These are phyloP conservation scores for Euphorbia tirucalli DNA, from an alignment of 345 rosid species.

Conservation along the genomic window DNA sequence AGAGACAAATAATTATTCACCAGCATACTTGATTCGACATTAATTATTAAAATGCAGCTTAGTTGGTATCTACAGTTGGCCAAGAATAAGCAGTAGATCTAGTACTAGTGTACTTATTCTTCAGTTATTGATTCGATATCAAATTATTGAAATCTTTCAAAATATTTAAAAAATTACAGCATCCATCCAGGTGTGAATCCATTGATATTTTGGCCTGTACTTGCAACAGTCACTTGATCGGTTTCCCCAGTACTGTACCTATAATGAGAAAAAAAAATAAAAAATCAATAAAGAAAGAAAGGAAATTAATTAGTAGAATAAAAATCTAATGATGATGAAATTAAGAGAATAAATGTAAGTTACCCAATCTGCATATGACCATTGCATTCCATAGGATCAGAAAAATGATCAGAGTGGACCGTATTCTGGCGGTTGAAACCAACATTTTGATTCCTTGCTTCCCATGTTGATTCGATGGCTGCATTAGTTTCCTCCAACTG, in stretches of 20 bases:
- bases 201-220: slow-evolving; percentile 22
- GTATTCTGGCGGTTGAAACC: slow-evolving; percentile 6
- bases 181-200: slow-evolving; percentile 37
- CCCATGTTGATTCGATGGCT: slow-evolving; percentile 13
- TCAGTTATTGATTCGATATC: not conserved
- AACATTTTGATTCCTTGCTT: slow-evolving; percentile 11
- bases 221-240: slow-evolving; percentile 13
- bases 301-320: not conserved
- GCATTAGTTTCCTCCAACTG: slow-evolving; percentile 26
- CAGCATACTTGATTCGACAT: not conserved
- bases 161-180: slow-evolving; percentile 18
- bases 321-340: not conserved
- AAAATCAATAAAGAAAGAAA: not conserved
- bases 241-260: slow-evolving; percentile 20
- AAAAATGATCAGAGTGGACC: slow-evolving; percentile 6
- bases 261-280: not conserved
- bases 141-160: not conserved
- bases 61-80: not conserved
- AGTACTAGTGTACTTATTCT: not conserved
- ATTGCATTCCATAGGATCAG: slow-evolving; percentile 11
- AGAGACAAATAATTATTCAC: not conserved
- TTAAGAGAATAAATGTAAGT: not conserved
- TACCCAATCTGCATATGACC: slow-evolving; percentile 7
- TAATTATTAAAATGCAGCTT: not conserved
- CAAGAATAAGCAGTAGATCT: not conserved